These are phyloP conservation scores for Hysterangium stoloniferum DNA, from an alignment of 768 basidiomycete genomes.

Conservation along the genomic window DNA sequence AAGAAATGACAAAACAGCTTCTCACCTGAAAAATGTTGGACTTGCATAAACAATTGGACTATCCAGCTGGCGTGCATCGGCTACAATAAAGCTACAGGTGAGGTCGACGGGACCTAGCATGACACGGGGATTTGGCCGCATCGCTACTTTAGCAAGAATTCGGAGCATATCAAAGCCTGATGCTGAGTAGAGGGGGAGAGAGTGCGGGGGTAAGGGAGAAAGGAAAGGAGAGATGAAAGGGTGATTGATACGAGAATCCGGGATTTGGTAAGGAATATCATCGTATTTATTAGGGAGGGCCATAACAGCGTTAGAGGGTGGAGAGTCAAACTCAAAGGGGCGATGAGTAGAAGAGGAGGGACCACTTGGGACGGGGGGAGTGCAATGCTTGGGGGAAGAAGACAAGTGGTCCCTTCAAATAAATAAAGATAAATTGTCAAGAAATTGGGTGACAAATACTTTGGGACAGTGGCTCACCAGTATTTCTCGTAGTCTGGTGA, in stretches of 20 bases:
- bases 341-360: slow-evolving; percentile 21
- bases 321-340: neutral
- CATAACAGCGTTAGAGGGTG: too few species aligned
- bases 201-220: slow-evolving; percentile 17
- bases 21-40: slow-evolving; percentile 54
- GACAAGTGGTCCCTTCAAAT: too few species aligned
- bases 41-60: slow-evolving; percentile 87
- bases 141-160: slow-evolving; percentile 69
- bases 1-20: slow-evolving; percentile 1
- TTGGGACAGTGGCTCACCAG: too few species aligned
- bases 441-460: too few species aligned
- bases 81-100: slow-evolving; percentile 87
- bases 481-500: neutral
- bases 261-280: neutral
- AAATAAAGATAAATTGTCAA: too few species aligned
- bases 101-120: slow-evolving; percentile 87
- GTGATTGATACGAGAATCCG: slow-evolving; percentile 4
- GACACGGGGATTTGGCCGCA: slow-evolving; percentile 65
- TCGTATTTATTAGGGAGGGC: too few species aligned
- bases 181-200: slow-evolving; percentile 71
- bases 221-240: slow-evolving; percentile 5
- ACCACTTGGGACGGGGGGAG: slow-evolving; percentile 5
- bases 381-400: neutral
- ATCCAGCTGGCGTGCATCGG: slow-evolving; percentile 76
- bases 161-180: slow-evolving; percentile 89